Base-by-base conservation (phyloP, 192 early-diverging fungal species). In the Backusella psychrophila region DNA sequence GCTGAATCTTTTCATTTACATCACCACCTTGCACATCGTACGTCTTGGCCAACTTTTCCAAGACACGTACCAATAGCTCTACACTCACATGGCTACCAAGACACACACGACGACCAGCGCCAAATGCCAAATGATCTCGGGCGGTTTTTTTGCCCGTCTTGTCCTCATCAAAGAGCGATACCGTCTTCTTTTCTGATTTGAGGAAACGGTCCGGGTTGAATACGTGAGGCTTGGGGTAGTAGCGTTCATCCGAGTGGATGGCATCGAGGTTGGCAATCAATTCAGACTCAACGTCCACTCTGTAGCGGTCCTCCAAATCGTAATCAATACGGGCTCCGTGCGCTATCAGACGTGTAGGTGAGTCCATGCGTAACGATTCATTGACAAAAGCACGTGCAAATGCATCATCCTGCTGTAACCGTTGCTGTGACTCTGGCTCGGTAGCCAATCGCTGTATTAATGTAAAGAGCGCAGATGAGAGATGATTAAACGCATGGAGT, bases 141-240 rank as follows among this genome's bases (percentile, higher is more conserved):
- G 36, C 69, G 6, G 34, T 19, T 35, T 73, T 73, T 17, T 35
- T 74, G 14, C 31, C 33, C 0, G 35, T 69, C 19, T 69, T 35
- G 19, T 38, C 68, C 19, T 49, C 21, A 7, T 70, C 67, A 33
- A 76, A 69, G 3, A 76, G 11, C 0, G 75, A 56, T 1, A 52
- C 44, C 12, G 53, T 63, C 53, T 74, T 65, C 14, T 69, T 69
- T 2, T 46, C 41, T 2, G 74, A 56, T 14, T 66, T 23, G 31
- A 85, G 67, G 75, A 80, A 88, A 7, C 84, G 83, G 8, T 83
- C 78, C 0, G 87, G 87, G 23, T 86, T 76, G 66, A 85, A 87
- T 12, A 74, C 44, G n/a, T 74, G 36, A 7, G 82, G 59, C 11
- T 85, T 77, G 8, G 81, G 76, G 75, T 85, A 88, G 29, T 80